These are phyloP conservation scores for Phytophthora sp. DNA, from an alignment of 352 stramenopile species.

Conservation along the genomic window DNA sequence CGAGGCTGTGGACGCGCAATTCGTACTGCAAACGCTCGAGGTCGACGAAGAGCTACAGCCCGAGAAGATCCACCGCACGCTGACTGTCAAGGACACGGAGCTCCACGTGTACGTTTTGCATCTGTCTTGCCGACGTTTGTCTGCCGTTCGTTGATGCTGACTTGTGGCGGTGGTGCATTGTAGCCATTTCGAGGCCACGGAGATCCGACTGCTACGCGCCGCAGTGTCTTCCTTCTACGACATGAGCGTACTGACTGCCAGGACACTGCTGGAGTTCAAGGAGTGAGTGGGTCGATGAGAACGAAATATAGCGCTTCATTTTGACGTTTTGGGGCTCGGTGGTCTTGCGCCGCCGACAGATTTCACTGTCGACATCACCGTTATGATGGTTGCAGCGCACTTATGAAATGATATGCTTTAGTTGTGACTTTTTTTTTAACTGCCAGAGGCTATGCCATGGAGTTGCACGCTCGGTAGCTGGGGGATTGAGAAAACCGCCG, in stretches of 20 bases:
- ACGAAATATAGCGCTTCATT: conserved; percentile 13
- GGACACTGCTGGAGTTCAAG: conserved; percentile 88
- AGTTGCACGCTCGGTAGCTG: too few species aligned
- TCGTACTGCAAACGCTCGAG: conserved; percentile 81
- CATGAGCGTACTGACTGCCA: conserved; percentile 76
- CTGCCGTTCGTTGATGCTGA: conserved; percentile 1
- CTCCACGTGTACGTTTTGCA: conserved; percentile 69
- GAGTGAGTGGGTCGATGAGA: conserved; percentile 43
- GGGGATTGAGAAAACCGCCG: too few species aligned
- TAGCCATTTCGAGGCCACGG: conserved; percentile 83
- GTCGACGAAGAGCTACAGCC: conserved; percentile 89
- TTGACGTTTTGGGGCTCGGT: background rate
- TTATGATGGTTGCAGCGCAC: background rate
- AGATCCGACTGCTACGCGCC: conserved; percentile 83
- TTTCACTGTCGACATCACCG: background rate
- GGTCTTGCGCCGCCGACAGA: background rate
- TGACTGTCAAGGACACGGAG: conserved; percentile 63
- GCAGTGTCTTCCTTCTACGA: conserved; percentile 90
- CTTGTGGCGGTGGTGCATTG: conserved; percentile 16
- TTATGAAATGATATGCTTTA: too few species aligned
- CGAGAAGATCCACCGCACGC: conserved; percentile 82
- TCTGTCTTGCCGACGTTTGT: background rate
- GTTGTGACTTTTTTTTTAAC: too few species aligned
- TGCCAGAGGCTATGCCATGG: too few species aligned
- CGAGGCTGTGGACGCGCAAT: conserved; percentile 63